Evolutionary conservation across 352 stramenopile species (phyloP).

Genomic region (Hyaloperonospora brassicae): DNA sequence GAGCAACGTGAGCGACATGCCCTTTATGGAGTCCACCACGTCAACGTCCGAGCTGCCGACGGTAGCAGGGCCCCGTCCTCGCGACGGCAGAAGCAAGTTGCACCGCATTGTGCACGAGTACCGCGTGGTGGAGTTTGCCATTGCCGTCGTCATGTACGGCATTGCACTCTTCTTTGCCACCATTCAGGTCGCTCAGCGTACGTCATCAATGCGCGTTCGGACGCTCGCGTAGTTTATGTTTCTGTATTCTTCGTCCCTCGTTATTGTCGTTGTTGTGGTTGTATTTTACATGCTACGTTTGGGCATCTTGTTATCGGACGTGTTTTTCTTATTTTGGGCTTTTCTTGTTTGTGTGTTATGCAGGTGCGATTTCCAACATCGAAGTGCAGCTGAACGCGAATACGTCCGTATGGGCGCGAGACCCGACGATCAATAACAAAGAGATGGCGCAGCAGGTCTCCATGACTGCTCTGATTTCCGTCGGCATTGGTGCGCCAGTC

Average conservation of each 20-base stretch:
- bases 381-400: constrained; percentile 42
- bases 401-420: constrained; percentile 40
- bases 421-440: constrained; percentile 51
- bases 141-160: constrained; percentile 30
- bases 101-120: constrained; percentile 19
- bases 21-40: constrained; percentile 30
- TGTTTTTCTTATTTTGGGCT: background rate
- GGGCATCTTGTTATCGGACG: background rate
- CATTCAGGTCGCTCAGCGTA: constrained; percentile 33
- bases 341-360: constrained; percentile 2
- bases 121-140: constrained; percentile 27
- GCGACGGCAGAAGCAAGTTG: constrained; percentile 10
- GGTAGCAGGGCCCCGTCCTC: background rate
- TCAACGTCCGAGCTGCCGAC: constrained; percentile 17
- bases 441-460: constrained; percentile 53
- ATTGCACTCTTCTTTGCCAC: constrained; percentile 33
- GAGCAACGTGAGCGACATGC: constrained; percentile 27
- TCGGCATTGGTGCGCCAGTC: constrained; percentile 33
- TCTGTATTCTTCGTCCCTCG: too few species aligned
- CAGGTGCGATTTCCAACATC: constrained; percentile 48
- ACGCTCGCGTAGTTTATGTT: too few species aligned
- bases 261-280: too few species aligned
- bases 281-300: too few species aligned
- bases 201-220: background rate
- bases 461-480: constrained; percentile 39